These are phyloP conservation scores for Tuber magnatum DNA, from an alignment of 495 filamentous ascomycete genomes.

Conservation along the genomic window DNA sequence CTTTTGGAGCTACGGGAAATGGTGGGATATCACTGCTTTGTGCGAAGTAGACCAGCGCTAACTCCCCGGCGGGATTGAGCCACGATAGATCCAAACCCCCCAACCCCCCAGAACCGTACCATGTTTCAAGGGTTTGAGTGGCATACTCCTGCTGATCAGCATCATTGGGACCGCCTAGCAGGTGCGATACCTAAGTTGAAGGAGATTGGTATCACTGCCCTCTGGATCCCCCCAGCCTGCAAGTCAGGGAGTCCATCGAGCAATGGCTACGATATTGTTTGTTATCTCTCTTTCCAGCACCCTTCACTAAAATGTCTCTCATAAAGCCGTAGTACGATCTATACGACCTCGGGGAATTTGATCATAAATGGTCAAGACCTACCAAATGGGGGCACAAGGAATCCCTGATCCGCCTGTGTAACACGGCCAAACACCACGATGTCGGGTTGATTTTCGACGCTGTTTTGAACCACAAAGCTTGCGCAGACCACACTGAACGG, in stretches of 20 bases:
- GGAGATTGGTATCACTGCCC: slow-evolving; percentile 56
- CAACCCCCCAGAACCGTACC: slow-evolving; percentile 52
- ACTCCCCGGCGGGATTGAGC: neutral
- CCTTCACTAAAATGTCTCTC: neutral
- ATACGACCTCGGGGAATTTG: slow-evolving; percentile 69
- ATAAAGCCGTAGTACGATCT: slow-evolving; percentile 51
- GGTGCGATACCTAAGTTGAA: slow-evolving; percentile 52
- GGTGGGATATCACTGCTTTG: neutral
- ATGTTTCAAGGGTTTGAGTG: slow-evolving; percentile 71
- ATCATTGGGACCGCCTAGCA: slow-evolving; percentile 58
- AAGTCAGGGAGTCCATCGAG: slow-evolving; percentile 57
- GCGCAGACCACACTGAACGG: slow-evolving; percentile 56
- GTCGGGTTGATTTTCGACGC: slow-evolving; percentile 66
- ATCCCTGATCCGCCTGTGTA: slow-evolving; percentile 52
- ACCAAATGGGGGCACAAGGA: slow-evolving; percentile 69
- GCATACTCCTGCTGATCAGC: slow-evolving; percentile 59
- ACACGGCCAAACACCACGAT: slow-evolving; percentile 48
- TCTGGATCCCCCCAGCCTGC: slow-evolving; percentile 70
- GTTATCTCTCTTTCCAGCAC: neutral
- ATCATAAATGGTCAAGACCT: slow-evolving; percentile 58
- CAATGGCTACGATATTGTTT: slow-evolving; percentile 63
- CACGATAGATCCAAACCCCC: slow-evolving; percentile 15
- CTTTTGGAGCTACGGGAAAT: neutral
- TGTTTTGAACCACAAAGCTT: slow-evolving; percentile 70
- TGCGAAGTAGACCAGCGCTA: neutral